Conservation (phyloP, 2,329 filamentous ascomycete species). For the Magnaporthiopsis rhizophila region DNA sequence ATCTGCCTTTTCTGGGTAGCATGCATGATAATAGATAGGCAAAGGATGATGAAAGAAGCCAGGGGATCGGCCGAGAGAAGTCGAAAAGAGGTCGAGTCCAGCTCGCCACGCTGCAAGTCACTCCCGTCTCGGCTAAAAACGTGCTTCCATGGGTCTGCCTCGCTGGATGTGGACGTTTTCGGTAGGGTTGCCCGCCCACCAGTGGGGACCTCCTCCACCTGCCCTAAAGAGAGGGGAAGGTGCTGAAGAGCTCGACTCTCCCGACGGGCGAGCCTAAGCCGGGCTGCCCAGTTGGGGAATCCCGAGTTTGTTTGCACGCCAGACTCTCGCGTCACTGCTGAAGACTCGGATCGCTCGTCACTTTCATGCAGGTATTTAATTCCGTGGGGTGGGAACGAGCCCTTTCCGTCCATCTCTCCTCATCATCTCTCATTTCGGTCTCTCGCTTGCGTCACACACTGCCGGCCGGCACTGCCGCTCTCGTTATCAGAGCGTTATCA, state of each 20-base stretch:
- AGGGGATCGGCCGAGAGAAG: background rate
- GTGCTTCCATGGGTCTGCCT: background rate
- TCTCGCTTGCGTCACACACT: too few relatives aligned
- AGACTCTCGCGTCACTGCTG: background rate
- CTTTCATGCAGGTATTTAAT: background rate
- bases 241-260: too few relatives aligned
- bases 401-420: background rate
- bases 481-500: background rate
- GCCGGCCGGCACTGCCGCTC: too few relatives aligned
- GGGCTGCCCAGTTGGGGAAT: background rate
- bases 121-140: background rate
- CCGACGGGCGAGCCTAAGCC: background rate
- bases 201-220: background rate
- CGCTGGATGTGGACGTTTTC: background rate
- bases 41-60: background rate
- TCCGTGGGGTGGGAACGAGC: background rate
- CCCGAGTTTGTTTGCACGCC: background rate
- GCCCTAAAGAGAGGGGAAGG: background rate
- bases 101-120: background rate
- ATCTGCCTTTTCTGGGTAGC: background rate
- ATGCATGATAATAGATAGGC: background rate
- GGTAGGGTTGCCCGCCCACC: background rate
- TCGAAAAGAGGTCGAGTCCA: background rate
- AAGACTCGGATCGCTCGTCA: background rate
- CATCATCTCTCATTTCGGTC: background rate